phyloP scores from a whole-genome alignment of 345 rosid species.

The Syzygium aqueum region DNA sequence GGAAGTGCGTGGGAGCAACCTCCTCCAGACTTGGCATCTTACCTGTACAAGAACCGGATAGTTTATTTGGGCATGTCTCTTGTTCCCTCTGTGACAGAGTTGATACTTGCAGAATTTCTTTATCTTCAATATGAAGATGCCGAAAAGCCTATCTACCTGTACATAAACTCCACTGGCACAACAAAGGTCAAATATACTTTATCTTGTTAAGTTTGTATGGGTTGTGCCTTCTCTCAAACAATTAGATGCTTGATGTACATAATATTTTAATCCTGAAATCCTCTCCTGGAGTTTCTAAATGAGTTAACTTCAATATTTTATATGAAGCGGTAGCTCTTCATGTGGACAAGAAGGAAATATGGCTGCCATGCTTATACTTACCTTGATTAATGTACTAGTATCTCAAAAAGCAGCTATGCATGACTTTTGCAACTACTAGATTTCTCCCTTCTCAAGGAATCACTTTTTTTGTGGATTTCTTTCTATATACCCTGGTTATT shows the following conservation, averaged over 20 bases:
- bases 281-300: neutral
- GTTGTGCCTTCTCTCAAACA: neutral
- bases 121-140: slow-evolving; percentile 82
- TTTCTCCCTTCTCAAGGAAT: neutral
- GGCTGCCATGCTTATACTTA: neutral
- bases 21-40: slow-evolving; percentile 88
- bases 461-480: neutral
- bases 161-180: slow-evolving; percentile 93
- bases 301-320: neutral
- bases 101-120: slow-evolving; percentile 78
- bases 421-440: neutral
- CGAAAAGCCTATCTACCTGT: slow-evolving; percentile 79
- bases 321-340: neutral
- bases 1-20: slow-evolving; percentile 87
- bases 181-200: slow-evolving; percentile 45
- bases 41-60: slow-evolving; percentile 69
- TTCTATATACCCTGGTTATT: neutral
- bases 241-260: neutral
- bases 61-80: slow-evolving; percentile 96
- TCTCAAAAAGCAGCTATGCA: neutral
- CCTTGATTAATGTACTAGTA: neutral
- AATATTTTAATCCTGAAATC: neutral
- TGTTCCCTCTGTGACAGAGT: slow-evolving; percentile 85
- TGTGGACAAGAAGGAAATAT: neutral
- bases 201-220: neutral